Percentiles rank a stretch among this genome's conserved stretches.
phyloP scores from a whole-genome alignment of 495 filamentous ascomycete species.

The Xylaria cubensis region DNA sequence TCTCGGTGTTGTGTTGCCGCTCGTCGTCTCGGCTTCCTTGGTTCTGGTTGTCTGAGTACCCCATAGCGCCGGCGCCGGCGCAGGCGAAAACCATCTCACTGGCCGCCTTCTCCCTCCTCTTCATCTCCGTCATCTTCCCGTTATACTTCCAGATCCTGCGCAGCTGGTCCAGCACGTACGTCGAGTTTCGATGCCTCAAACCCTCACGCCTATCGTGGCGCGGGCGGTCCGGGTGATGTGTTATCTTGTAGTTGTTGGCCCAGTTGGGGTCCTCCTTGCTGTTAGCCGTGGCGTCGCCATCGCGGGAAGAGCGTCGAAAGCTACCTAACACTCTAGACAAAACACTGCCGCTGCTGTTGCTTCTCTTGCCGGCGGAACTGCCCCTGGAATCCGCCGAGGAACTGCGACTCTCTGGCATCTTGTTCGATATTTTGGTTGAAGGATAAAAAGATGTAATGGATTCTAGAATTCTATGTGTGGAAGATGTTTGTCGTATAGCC shows the following conservation, averaged over 20 bases:
- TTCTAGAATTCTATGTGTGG: not conserved
- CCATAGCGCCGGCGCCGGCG: not conserved
- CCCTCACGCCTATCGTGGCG: slow-evolving; percentile 26
- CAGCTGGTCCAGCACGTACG: slow-evolving; percentile 9
- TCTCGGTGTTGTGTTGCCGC: not conserved
- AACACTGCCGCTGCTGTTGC: slow-evolving; percentile 15
- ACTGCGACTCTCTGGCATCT: slow-evolving; percentile 11
- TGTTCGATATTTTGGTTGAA: not conserved
- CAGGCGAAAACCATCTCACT: not conserved
- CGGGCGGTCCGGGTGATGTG: slow-evolving; percentile 37
- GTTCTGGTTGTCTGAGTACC: not conserved
- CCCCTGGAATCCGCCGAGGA: not conserved
- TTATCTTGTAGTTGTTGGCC: slow-evolving; percentile 30
- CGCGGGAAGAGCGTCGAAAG: slow-evolving; percentile 25
- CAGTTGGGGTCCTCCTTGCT: slow-evolving; percentile 25
- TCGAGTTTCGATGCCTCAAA: slow-evolving; percentile 8
- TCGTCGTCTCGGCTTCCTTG: not conserved
- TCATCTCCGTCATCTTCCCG: slow-evolving; percentile 9
- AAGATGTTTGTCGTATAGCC: slow-evolving; percentile 11
- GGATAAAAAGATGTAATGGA: not conserved
- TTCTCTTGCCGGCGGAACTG: slow-evolving; percentile 10
- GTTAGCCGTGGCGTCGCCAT: slow-evolving; percentile 6
- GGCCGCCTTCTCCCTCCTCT: slow-evolving; percentile 12
- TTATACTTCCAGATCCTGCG: slow-evolving; percentile 15
- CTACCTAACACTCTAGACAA: slow-evolving; percentile 33